A percentile compares a stretch with the other conserved stretches of the same genome.
Conservation (phyloP, 1,284 basidiomycete species). For the Puccinia horiana region DNA sequence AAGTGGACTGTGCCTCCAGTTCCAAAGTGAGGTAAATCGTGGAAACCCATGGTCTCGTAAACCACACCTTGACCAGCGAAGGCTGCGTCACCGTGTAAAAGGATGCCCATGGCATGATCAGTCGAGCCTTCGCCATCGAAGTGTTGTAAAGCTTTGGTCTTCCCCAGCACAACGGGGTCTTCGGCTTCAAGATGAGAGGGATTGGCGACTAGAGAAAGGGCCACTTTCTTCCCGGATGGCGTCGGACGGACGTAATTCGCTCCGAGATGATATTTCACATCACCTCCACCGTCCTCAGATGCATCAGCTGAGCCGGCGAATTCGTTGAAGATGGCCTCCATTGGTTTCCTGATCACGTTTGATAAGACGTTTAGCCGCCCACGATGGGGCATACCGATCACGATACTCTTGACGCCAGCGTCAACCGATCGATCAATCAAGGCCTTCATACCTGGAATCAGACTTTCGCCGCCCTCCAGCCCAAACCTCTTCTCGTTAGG, state of each 20-base stretch:
- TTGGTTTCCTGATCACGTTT: constrained; percentile 97
- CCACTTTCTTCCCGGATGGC: constrained; percentile 95
- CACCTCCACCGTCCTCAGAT: constrained; percentile 82
- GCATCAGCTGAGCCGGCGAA: constrained; percentile 75
- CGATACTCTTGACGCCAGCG: constrained; percentile 89
- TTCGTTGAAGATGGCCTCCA: constrained; percentile 97
- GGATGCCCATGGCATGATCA: constrained; percentile 83
- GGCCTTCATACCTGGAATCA: constrained; percentile 99
- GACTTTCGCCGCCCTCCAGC: constrained; percentile 94
- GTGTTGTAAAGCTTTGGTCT: constrained; percentile 94
- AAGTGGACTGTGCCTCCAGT: constrained; percentile 97
- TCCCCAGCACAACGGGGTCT: constrained; percentile 95
- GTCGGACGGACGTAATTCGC: constrained; percentile 99
- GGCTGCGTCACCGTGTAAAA: constrained; percentile 97
- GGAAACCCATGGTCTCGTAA: constrained; percentile 99
- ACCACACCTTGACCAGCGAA: constrained; percentile 98
- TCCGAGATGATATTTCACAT: constrained; percentile 98
- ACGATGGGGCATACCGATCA: constrained; percentile 99
- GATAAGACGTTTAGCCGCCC: constrained; percentile 96
- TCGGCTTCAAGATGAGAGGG: constrained; percentile 97
- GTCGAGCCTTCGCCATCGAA: constrained; percentile 78
- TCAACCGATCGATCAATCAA: constrained; percentile 98
- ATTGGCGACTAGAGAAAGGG: constrained; percentile 95
- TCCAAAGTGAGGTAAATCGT: constrained; percentile 90
- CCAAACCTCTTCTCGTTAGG: constrained; percentile 99